phyloP scores from a whole-genome alignment of 768 basidiomycete genomes.

The Boletales sp. region DNA sequence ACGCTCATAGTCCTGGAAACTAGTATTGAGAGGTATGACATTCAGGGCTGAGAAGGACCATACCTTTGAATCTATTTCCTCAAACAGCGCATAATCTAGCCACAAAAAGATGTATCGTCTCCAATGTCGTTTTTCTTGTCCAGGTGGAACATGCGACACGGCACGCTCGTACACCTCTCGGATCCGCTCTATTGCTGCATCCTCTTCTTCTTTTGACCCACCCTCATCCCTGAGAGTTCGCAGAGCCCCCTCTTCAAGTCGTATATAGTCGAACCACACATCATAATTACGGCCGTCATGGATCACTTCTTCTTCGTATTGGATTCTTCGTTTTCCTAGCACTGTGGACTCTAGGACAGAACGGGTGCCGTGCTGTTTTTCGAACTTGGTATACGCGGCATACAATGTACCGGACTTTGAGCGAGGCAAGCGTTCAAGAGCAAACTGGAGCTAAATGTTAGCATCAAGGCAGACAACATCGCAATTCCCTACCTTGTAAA shows the following conservation, averaged over 20 bases:
- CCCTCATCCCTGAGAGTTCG: slow-evolving; percentile 74
- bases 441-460: slow-evolving; percentile 58
- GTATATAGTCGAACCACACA: slow-evolving; percentile 95
- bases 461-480: background rate
- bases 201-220: slow-evolving; percentile 64
- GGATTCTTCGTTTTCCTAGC: slow-evolving; percentile 94
- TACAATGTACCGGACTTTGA: slow-evolving; percentile 89
- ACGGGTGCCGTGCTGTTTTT: slow-evolving; percentile 94
- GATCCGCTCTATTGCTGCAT: slow-evolving; percentile 60
- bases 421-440: slow-evolving; percentile 86
- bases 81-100: slow-evolving; percentile 94
- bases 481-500: slow-evolving; percentile 78
- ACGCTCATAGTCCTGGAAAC: slow-evolving; percentile 70
- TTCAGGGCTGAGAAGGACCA: background rate
- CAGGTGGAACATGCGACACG: slow-evolving; percentile 93
- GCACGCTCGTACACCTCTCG: slow-evolving; percentile 95
- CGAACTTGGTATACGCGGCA: slow-evolving; percentile 93
- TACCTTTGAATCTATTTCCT: slow-evolving; percentile 94
- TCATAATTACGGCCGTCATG: slow-evolving; percentile 96
- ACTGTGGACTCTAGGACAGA: slow-evolving; percentile 89
- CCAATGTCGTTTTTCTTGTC: slow-evolving; percentile 90
- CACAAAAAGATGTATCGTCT: slow-evolving; percentile 87
- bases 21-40: slow-evolving; percentile 1
- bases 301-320: slow-evolving; percentile 93
- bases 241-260: slow-evolving; percentile 87